A percentile compares a stretch with the other conserved stretches of the same genome.
These are phyloP conservation scores for Hypholoma fasciculare DNA, from an alignment of 768 basidiomycete genomes.

Conservation along the genomic window DNA sequence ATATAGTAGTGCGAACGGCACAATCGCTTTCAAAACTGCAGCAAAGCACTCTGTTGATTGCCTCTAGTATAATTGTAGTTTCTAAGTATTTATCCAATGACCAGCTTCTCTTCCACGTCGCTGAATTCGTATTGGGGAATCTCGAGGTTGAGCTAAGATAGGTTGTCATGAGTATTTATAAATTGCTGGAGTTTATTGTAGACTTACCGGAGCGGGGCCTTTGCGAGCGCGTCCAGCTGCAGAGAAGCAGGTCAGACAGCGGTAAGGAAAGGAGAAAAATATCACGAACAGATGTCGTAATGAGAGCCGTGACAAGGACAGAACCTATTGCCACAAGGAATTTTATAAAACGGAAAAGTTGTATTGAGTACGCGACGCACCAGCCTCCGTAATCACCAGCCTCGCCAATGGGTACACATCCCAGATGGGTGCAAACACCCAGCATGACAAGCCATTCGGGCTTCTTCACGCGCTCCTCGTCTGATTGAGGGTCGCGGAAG, in stretches of 20 bases:
- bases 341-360: neutral
- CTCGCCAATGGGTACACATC: slow-evolving; percentile 98
- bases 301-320: slow-evolving; percentile 99
- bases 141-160: slow-evolving; percentile 83
- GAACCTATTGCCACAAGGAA: slow-evolving; percentile 54
- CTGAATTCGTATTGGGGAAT: slow-evolving; percentile 88
- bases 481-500: slow-evolving; percentile 89
- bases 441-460: slow-evolving; percentile 96
- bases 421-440: slow-evolving; percentile 95
- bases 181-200: too few relatives aligned
- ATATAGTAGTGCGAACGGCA: neutral
- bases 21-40: neutral
- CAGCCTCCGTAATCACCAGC: slow-evolving; percentile 97
- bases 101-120: slow-evolving; percentile 82
- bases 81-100: slow-evolving; percentile 68
- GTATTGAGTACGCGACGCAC: slow-evolving; percentile 47
- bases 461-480: slow-evolving; percentile 86
- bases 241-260: slow-evolving; percentile 6
- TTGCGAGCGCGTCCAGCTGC: slow-evolving; percentile 92
- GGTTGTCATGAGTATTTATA: slow-evolving; percentile 6
- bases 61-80: slow-evolving; percentile 16
- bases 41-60: slow-evolving; percentile 22
- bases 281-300: slow-evolving; percentile 84
- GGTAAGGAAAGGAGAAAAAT: slow-evolving; percentile 1
- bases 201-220: slow-evolving; percentile 90